Evolutionary conservation across 106 monocot species (phyloP).

Genomic region (Dioscorea dumetorum): DNA sequence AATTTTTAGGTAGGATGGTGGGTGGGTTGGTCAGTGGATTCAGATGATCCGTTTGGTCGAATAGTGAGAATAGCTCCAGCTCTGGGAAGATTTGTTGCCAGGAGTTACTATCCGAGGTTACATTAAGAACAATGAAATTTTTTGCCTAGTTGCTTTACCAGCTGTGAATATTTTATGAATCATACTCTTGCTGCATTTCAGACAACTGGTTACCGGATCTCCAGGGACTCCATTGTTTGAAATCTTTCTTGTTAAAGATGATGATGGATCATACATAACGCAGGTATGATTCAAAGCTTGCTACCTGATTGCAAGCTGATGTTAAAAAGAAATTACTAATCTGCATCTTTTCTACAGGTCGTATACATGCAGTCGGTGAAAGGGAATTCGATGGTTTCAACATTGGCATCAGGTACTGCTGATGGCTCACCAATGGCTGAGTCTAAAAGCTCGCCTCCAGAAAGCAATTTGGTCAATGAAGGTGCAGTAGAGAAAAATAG

Average conservation of each 20-base stretch:
- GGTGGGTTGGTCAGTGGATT: constrained; percentile 78
- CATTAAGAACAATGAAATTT: constrained; percentile 5
- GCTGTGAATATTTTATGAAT: background rate
- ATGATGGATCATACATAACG: constrained; percentile 51
- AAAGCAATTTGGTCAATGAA: constrained; percentile 16
- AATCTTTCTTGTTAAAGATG: constrained; percentile 82
- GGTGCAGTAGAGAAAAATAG: constrained; percentile 3
- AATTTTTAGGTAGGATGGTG: constrained; percentile 87
- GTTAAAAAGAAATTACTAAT: background rate
- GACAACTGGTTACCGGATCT: constrained; percentile 75
- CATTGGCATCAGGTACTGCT: constrained; percentile 14
- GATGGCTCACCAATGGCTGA: constrained; percentile 18
- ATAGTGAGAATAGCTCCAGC: constrained; percentile 63
- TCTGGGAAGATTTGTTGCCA: constrained; percentile 76
- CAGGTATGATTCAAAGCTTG: constrained; percentile 35
- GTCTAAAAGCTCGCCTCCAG: constrained; percentile 18
- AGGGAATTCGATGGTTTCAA: constrained; percentile 34
- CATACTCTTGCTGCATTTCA: constrained; percentile 19
- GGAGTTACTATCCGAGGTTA: constrained; percentile 83
- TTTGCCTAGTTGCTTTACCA: background rate
- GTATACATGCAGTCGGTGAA: constrained; percentile 61
- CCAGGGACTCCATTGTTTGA: constrained; percentile 78
- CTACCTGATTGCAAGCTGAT: too few species aligned
- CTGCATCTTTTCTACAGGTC: constrained; percentile 44
- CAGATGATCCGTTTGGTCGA: constrained; percentile 72